Evolutionary conservation across 176 grass and related monocot species (phyloP), one percentile per base, ranked within the genome.

Genomic region (Urochloa ruziziensis): DNA sequence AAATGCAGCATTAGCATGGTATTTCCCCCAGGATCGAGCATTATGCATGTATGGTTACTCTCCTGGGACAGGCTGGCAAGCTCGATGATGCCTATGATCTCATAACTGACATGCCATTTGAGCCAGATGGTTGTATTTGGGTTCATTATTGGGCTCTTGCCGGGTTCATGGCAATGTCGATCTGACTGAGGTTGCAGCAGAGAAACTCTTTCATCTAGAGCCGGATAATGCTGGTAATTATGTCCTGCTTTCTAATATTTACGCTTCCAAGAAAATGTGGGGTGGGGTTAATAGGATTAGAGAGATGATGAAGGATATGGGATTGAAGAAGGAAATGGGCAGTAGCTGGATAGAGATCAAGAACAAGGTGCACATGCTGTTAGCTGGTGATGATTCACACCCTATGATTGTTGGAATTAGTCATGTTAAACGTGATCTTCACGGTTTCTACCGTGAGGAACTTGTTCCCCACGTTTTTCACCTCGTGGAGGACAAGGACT

Each of bases 301-400:
- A 62, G 83, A 84, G 15, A 59, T 62, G 71, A 92, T 95, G 93
- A 92, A 84, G 60, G 83, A 47, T 75, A 40, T 86, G 49, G 90
- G 93, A 0, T 59, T 95, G 83, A 92, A 70, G 71, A 95, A 95
- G 77, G 88, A 95, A 35, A 89, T 85, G 17, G 90, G 93, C 2
- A 92, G 90, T 63, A 95, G 93, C 62, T 95, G 90, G 93, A 95
- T 92, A 37, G 88, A 95, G 51, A 95, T 95, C 39, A 92, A 90
- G 85, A 86, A 88, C 32, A 90, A 90, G 46, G 90, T 95, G 63
- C 93, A 95, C 35, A 84, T 92, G 88, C 30, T 95, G 42, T 90
- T 92, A 58, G 93, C 90, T 71, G 90, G 93, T 63, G 88, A 95
- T 10, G 90, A 73, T 24, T 90, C 85, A 21, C 93, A 95, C 34